phyloP scores from a whole-genome alignment of 805 yeast species.

The Cyberlindnera mrakii region DNA sequence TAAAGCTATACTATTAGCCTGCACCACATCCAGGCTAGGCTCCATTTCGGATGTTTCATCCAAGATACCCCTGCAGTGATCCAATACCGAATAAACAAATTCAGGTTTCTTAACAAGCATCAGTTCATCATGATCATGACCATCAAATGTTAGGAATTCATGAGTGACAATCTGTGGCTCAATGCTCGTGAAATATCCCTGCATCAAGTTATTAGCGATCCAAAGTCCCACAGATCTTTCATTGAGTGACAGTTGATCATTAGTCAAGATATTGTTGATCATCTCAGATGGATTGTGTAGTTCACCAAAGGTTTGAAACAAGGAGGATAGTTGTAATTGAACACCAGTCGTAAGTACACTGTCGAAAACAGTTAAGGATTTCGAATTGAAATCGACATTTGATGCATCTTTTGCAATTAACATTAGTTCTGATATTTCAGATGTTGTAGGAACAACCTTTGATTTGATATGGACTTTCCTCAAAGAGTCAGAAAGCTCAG shows the following conservation, averaged over 20 bases:
- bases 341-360: constrained; percentile 17
- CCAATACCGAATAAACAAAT: constrained; percentile 28
- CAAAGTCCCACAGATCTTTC: constrained; percentile 30
- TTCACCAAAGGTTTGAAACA: constrained; percentile 21
- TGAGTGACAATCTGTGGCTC: constrained; percentile 13
- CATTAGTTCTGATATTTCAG: constrained; percentile 14
- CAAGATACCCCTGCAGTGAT: constrained; percentile 37
- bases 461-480: constrained; percentile 9
- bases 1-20: constrained; percentile 32
- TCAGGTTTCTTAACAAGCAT: constrained; percentile 18
- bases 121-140: constrained; percentile 15
- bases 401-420: constrained; percentile 14
- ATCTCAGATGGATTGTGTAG: constrained; percentile 10
- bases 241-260: constrained; percentile 10
- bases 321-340: constrained; percentile 12
- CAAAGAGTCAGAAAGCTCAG: constrained; percentile 18
- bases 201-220: constrained; percentile 30
- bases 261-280: constrained; percentile 19
- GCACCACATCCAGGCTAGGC: constrained; percentile 7
- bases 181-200: constrained; percentile 16
- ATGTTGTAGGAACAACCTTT: constrained; percentile 3
- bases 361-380: constrained; percentile 17
- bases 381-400: not conserved
- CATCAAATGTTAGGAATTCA: constrained; percentile 27
- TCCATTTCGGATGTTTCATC: constrained; percentile 27